Percentiles rank a stretch among this genome's conserved stretches.
phyloP scores from a whole-genome alignment of 305 asterid species.

The Solanum hybrid region DNA sequence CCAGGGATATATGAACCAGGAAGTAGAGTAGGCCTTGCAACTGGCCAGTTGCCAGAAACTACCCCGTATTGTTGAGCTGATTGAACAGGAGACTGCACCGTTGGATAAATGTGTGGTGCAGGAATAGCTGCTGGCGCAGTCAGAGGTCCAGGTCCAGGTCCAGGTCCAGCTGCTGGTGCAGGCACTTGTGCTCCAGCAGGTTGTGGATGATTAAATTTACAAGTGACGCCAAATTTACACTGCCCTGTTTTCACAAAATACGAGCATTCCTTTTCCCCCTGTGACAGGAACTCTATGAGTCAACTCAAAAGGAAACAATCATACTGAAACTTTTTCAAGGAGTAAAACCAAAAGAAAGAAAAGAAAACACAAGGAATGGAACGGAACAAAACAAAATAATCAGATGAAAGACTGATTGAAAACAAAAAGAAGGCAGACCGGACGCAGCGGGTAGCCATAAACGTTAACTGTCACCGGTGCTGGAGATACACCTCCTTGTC shows the following conservation, averaged over 20 bases:
- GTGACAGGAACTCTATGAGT: constrained; percentile 20
- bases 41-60: constrained; percentile 77
- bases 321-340: background rate
- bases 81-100: constrained; percentile 43
- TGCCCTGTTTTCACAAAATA: constrained; percentile 68
- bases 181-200: constrained; percentile 45
- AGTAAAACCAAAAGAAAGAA: background rate
- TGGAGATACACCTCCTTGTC: constrained; percentile 55
- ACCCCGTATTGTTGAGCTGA: constrained; percentile 83
- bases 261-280: constrained; percentile 86
- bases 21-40: constrained; percentile 67
- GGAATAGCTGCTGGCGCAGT: constrained; percentile 35
- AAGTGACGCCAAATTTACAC: constrained; percentile 67
- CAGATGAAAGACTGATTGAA: background rate
- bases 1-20: constrained; percentile 80
- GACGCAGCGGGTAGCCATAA: constrained; percentile 68
- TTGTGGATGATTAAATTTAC: constrained; percentile 82
- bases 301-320: constrained; percentile 6
- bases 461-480: constrained; percentile 40
- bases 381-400: constrained; percentile 1
- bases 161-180: constrained; percentile 24
- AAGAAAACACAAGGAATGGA: constrained; percentile 3
- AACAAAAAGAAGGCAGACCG: constrained; percentile 34
- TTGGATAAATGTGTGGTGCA: constrained; percentile 51
- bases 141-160: constrained; percentile 15